Evolutionary conservation across 495 filamentous ascomycete species (phyloP), one percentile per base, ranked within the genome.

Genomic region (Pyrenopolyporus hunteri): DNA sequence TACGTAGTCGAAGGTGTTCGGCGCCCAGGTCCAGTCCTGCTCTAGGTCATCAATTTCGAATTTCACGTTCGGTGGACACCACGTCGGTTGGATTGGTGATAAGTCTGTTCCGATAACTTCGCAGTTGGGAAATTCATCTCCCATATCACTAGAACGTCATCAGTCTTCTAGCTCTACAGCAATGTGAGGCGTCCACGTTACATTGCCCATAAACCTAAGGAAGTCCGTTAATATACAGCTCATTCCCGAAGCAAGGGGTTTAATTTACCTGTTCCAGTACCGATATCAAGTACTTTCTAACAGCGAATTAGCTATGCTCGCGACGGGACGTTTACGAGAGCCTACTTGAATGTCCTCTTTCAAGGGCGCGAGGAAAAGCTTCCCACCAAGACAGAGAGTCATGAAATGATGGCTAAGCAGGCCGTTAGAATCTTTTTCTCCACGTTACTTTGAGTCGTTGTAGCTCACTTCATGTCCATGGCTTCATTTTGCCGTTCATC

Each of bases 241-340:
- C 14, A 45, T 13, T 5, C 17, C 11, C 6, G 16, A 14, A 3
- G 16, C 9, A 1, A 10, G 25, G 6, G 43, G 20, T 58, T n/a
- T 2, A n/a, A 50, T 32, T 60, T 40, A 56, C 77, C 79, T 49
- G 76, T 79, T 4, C 88, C 88, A 0, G 87, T 90, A 36, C 88
- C 88, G 31, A 90, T 65, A 61, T 91, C 88, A 7, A 90, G 75
- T 16, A 87, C 81, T 50, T 83, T 82, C 51, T 87, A 79, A n/a
- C 1, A 82, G 77, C 26, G 13, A 1, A 32, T 64, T 16, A 59
- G 43, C 29, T 10, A 28, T n/a, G 11, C 8, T 10, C 23, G n/a
- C 39, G 8, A 1, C 32, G 25, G 25, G n/a, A 20, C 7, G 10
- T 22, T 26, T 49, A 0, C 16, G 11, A 19, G 9, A 6, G 10